Conservation (phyloP, 2,329 filamentous ascomycete genomes). For the Alternaria incomplexa region DNA sequence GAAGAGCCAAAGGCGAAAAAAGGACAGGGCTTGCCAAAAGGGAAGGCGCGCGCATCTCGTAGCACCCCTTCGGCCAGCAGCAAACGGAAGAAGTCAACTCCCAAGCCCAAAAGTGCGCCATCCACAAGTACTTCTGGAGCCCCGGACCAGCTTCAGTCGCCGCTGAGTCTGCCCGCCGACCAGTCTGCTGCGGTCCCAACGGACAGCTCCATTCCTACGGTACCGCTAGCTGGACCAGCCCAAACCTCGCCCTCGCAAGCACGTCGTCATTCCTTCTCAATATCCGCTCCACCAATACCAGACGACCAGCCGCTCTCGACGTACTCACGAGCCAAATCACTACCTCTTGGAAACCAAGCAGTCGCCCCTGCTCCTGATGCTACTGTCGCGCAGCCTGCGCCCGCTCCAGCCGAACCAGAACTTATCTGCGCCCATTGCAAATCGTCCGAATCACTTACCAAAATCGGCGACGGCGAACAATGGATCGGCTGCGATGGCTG, state of each 20-base stretch:
- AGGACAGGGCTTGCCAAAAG: slow-evolving; percentile 54
- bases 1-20: slow-evolving; percentile 45
- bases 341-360: slow-evolving; percentile 34
- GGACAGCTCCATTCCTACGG: slow-evolving; percentile 7
- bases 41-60: slow-evolving; percentile 52
- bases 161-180: slow-evolving; percentile 41
- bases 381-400: slow-evolving; percentile 10
- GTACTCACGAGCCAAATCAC: slow-evolving; percentile 36
- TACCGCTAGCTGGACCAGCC: slow-evolving; percentile 12
- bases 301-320: slow-evolving; percentile 3
- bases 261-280: slow-evolving; percentile 43
- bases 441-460: slow-evolving; percentile 59
- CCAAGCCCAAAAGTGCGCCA: slow-evolving; percentile 39
- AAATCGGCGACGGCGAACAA: slow-evolving; percentile 61
- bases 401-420: slow-evolving; percentile 38
- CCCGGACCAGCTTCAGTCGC: slow-evolving; percentile 42
- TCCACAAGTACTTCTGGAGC: slow-evolving; percentile 20
- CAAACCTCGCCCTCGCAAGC: slow-evolving; percentile 11
- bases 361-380: slow-evolving; percentile 16
- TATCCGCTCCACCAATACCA: slow-evolving; percentile 10
- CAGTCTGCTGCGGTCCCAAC: slow-evolving; percentile 13
- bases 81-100: slow-evolving; percentile 50
- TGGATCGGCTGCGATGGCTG: slow-evolving; percentile 75
- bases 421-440: slow-evolving; percentile 64
- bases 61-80: slow-evolving; percentile 37